Conservation (phyloP, 2,329 filamentous ascomycete genomes). For the Aureobasidium namibiae region DNA sequence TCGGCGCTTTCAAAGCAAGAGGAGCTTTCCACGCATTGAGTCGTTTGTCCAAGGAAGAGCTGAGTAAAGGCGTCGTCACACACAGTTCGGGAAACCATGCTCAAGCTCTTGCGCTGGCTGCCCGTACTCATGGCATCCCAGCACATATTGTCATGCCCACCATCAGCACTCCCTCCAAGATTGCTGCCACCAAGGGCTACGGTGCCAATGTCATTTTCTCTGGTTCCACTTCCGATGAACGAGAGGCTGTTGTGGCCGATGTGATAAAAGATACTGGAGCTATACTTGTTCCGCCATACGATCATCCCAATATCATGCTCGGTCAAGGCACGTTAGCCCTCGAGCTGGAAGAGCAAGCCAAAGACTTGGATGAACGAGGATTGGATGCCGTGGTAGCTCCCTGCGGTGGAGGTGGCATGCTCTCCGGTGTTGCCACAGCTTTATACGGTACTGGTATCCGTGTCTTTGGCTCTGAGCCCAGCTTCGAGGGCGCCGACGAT, state of each 20-base stretch:
- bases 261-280: slow-evolving; percentile 67
- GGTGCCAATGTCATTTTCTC: slow-evolving; percentile 73
- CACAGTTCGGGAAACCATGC: slow-evolving; percentile 91
- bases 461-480: slow-evolving; percentile 84
- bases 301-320: slow-evolving; percentile 84
- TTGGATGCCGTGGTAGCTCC: slow-evolving; percentile 61
- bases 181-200: slow-evolving; percentile 71
- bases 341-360: slow-evolving; percentile 70
- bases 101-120: slow-evolving; percentile 82
- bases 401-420: slow-evolving; percentile 80
- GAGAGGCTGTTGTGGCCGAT: slow-evolving; percentile 65
- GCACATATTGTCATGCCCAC: slow-evolving; percentile 87
- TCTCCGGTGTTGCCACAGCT: slow-evolving; percentile 72
- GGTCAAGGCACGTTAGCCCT: slow-evolving; percentile 86
- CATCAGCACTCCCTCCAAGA: slow-evolving; percentile 80
- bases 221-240: slow-evolving; percentile 70
- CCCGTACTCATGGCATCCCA: slow-evolving; percentile 61
- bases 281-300: slow-evolving; percentile 78
- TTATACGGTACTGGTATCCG: slow-evolving; percentile 60
- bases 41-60: slow-evolving; percentile 57
- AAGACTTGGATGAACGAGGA: slow-evolving; percentile 31
- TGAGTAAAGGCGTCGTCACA: slow-evolving; percentile 68
- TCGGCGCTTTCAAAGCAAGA: slow-evolving; percentile 87
- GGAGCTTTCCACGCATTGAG: slow-evolving; percentile 83
- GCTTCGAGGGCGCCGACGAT: slow-evolving; percentile 77